These are phyloP conservation scores for Zygoascus bituminiphila DNA, from an alignment of 805 yeast genomes.

Conservation along the genomic window DNA sequence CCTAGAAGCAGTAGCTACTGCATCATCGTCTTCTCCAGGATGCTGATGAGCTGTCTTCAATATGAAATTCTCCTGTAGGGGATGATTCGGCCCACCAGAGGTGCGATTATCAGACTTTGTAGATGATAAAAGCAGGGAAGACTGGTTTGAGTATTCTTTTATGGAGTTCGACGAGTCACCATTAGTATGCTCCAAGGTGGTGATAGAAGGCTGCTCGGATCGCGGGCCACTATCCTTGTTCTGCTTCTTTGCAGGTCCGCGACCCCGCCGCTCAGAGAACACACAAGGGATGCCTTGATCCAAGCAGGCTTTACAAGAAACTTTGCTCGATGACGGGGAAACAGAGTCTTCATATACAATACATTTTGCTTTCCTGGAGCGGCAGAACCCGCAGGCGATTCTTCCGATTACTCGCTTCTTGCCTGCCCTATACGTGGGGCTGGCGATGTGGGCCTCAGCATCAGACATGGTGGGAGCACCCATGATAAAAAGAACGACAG, in stretches of 20 bases:
- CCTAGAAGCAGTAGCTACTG: background rate
- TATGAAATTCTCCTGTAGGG: background rate
- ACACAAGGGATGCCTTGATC: constrained; percentile 1
- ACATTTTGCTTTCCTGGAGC: constrained; percentile 4
- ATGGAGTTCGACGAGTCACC: background rate
- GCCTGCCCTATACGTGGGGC: background rate
- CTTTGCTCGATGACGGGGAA: background rate
- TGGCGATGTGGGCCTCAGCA: background rate
- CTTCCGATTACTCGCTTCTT: constrained; percentile 5
- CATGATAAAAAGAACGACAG: background rate
- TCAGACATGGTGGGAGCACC: background rate
- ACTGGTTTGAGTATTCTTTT: background rate
- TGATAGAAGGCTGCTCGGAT: background rate
- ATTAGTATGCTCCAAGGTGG: too few relatives aligned
- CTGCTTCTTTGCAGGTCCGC: constrained; percentile 1
- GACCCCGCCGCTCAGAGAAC: constrained; percentile 1
- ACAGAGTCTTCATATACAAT: background rate
- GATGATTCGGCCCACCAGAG: background rate
- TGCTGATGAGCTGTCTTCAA: background rate
- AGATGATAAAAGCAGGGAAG: background rate
- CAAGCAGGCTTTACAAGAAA: background rate
- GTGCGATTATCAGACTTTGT: too few relatives aligned
- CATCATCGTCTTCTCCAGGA: background rate
- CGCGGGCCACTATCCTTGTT: background rate
- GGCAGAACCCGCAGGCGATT: constrained; percentile 5